Evolutionary conservation across 2,329 filamentous ascomycete genomes (phyloP).

Genomic region (Anisogramma anomala): DNA sequence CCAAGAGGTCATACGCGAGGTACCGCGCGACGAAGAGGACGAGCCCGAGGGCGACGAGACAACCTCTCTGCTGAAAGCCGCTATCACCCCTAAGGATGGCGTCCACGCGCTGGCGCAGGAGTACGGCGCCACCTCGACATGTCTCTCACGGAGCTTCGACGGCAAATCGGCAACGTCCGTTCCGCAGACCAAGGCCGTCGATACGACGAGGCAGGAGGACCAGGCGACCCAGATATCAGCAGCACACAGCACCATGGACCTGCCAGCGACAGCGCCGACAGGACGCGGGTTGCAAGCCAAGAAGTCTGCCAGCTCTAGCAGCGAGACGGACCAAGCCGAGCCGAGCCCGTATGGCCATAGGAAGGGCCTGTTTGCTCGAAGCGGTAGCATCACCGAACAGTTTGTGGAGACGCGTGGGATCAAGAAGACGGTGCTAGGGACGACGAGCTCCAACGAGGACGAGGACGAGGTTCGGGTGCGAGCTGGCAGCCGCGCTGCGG

Average conservation of each 20-base stretch:
- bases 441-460: constrained; percentile 25
- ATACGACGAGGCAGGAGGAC: constrained; percentile 17
- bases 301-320: constrained; percentile 11
- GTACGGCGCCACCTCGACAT: constrained; percentile 36
- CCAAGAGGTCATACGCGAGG: constrained; percentile 15
- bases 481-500: constrained; percentile 7
- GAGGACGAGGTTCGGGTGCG: constrained; percentile 15
- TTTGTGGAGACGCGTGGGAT: constrained; percentile 63
- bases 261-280: constrained; percentile 4
- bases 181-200: constrained; percentile 18
- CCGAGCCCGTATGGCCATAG: constrained; percentile 9
- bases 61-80: constrained; percentile 35
- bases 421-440: constrained; percentile 57
- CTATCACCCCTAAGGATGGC: constrained; percentile 51
- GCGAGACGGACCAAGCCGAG: constrained; percentile 11
- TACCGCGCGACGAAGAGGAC: constrained; percentile 13
- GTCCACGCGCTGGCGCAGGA: constrained; percentile 47
- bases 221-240: constrained; percentile 18
- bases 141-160: constrained; percentile 5
- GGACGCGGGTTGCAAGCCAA: constrained; percentile 3
- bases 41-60: constrained; percentile 25
- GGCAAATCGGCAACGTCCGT: constrained; percentile 16
- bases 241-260: constrained; percentile 7
- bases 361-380: constrained; percentile 38
- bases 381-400: constrained; percentile 69